phyloP scores from a whole-genome alignment of 352 stramenopile genomes.

The Phytophthora podocarpi region DNA sequence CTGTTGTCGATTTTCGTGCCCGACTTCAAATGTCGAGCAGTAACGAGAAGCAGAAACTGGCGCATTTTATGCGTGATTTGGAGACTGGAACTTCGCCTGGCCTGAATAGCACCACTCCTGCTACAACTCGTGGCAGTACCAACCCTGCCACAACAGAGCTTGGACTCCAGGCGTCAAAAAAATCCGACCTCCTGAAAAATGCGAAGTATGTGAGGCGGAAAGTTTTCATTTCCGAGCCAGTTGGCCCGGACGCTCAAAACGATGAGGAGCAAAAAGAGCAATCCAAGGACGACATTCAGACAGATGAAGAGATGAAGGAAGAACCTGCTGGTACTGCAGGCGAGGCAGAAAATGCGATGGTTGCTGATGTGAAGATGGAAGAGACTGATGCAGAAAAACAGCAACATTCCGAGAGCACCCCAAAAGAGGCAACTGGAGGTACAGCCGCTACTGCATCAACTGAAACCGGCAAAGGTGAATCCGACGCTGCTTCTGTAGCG shows the following conservation, averaged over 20 bases:
- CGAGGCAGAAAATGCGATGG: background rate
- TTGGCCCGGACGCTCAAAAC: background rate
- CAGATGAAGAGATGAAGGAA: conserved; percentile 31
- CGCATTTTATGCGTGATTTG: conserved; percentile 46
- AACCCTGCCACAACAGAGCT: conserved; percentile 1
- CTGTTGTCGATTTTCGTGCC: conserved; percentile 73
- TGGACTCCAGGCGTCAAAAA: background rate
- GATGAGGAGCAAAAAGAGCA: conserved; percentile 3
- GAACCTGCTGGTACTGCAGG: background rate
- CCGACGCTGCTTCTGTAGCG: background rate
- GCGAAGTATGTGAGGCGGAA: conserved; percentile 63
- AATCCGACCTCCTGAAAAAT: conserved; percentile 21
- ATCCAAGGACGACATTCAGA: background rate
- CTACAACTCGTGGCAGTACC: conserved; percentile 1
- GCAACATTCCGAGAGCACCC: background rate
- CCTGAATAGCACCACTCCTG: background rate
- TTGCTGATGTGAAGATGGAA: conserved; percentile 25
- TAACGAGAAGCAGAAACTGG: conserved; percentile 76
- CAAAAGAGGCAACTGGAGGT: background rate
- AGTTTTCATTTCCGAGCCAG: conserved; percentile 34
- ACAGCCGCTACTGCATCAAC: background rate
- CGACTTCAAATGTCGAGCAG: conserved; percentile 72
- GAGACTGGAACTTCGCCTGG: conserved; percentile 8
- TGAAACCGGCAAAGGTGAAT: conserved; percentile 4
- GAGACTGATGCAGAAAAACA: conserved; percentile 8